Evolutionary conservation across 169 alveolate genomes (phyloP).

Genomic region (Eimeria necatrix): DNA sequence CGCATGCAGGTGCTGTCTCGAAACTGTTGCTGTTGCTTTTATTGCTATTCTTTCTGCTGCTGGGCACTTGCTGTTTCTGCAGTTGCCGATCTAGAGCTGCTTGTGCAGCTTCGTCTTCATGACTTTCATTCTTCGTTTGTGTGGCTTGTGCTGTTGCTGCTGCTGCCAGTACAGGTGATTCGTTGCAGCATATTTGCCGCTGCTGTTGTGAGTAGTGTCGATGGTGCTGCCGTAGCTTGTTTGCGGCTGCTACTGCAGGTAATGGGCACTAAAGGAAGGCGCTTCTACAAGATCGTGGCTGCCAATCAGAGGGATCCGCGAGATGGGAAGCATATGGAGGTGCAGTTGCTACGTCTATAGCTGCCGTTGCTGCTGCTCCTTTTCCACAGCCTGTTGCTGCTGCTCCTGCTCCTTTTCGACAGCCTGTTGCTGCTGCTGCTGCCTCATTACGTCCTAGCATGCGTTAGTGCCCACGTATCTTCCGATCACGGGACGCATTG

Average conservation of each 20-base stretch:
- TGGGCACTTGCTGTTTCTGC: not conserved
- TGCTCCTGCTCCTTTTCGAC: not conserved
- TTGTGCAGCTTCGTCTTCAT: not conserved
- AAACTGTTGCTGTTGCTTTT: not conserved
- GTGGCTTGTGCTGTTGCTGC: not conserved
- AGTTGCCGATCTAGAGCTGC: not conserved
- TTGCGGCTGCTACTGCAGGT: slow-evolving; percentile 23
- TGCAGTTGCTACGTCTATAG: not conserved
- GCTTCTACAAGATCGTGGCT: slow-evolving; percentile 90
- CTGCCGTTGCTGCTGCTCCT: not conserved
- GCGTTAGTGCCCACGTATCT: not conserved
- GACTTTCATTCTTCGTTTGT: not conserved
- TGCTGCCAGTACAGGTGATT: not conserved
- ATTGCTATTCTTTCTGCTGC: not conserved
- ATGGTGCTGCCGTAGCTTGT: not conserved
- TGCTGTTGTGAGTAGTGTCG: not conserved
- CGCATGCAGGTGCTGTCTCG: slow-evolving; percentile 77
- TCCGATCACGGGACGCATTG: not conserved
- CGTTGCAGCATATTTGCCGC: not conserved
- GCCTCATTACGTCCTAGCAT: not conserved
- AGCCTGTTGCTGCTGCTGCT: not conserved
- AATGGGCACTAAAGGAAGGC: slow-evolving; percentile 82
- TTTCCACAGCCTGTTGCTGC: not conserved
- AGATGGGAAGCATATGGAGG: slow-evolving; percentile 94
- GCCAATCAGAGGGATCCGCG: slow-evolving; percentile 93